Conservation (phyloP, 768 basidiomycete genomes). For the Mycena alexandri region DNA sequence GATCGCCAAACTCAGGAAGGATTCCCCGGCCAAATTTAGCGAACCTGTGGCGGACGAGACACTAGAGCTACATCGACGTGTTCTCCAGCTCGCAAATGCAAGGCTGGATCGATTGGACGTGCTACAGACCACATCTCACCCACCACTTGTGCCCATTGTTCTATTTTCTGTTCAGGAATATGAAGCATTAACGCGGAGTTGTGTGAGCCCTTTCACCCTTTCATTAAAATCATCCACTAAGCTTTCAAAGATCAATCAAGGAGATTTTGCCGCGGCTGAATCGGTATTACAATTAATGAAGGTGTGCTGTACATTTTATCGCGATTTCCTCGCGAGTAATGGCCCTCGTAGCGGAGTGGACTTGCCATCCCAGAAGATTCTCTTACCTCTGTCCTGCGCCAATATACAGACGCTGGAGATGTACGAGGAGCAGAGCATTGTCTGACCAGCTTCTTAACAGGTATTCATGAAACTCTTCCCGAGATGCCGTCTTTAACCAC, state of each 20-base stretch:
- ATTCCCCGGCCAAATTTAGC: constrained; percentile 1
- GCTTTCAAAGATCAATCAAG: constrained; percentile 55
- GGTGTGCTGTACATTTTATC: constrained; percentile 43
- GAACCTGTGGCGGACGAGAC: constrained; percentile 17
- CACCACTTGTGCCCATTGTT: constrained; percentile 53
- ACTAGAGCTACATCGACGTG: constrained; percentile 46
- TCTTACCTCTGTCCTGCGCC: constrained; percentile 61
- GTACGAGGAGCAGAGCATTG: constrained; percentile 59
- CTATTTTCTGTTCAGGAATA: constrained; percentile 67
- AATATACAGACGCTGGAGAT: constrained; percentile 63
- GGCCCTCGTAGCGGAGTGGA: constrained; percentile 54
- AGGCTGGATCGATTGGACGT: constrained; percentile 50
- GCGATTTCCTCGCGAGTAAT: not conserved
- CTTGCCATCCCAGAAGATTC: constrained; percentile 56
- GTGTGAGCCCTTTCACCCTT: constrained; percentile 52
- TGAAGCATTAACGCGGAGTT: constrained; percentile 64
- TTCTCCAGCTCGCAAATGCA: constrained; percentile 51
- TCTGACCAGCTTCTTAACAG: constrained; percentile 55
- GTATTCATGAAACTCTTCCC: constrained; percentile 48
- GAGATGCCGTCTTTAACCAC: constrained; percentile 10
- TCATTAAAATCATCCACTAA: constrained; percentile 13
- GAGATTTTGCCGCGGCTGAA: constrained; percentile 65
- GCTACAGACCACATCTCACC: constrained; percentile 28
- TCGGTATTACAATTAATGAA: constrained; percentile 67
- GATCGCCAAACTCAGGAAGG: constrained; percentile 17